phyloP scores from a whole-genome alignment of 1,284 basidiomycete species.

The Boletus mariae region DNA sequence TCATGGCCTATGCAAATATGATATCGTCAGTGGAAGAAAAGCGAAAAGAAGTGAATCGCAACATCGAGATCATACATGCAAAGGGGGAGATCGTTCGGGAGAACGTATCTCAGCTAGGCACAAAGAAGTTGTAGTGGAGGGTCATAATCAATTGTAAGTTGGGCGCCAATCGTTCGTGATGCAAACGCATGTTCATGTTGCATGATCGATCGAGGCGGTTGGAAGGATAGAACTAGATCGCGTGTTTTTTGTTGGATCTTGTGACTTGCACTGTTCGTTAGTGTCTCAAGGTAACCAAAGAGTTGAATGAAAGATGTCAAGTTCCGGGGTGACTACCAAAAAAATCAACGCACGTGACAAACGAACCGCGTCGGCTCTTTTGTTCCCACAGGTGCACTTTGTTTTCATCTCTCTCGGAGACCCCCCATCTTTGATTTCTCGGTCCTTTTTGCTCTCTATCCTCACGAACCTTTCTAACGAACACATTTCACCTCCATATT shows the following conservation, averaged over 20 bases:
- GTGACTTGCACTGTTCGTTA: background rate
- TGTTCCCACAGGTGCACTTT: constrained; percentile 19
- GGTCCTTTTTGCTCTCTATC: constrained; percentile 4
- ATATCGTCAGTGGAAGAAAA: constrained; percentile 19
- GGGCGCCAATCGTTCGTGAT: no score
- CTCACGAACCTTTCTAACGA: constrained; percentile 19
- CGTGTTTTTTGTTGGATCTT: no score
- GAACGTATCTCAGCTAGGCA: constrained; percentile 22
- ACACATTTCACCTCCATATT: background rate
- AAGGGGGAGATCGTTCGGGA: constrained; percentile 19
- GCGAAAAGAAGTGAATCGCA: constrained; percentile 13
- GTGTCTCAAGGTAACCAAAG: background rate
- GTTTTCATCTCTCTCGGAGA: constrained; percentile 13
- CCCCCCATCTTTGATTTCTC: constrained; percentile 6
- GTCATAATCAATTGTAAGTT: background rate
- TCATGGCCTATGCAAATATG: constrained; percentile 20
- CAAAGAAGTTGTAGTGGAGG: constrained; percentile 10
- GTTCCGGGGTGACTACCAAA: no score
- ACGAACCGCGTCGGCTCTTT: constrained; percentile 28
- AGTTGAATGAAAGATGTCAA: background rate
- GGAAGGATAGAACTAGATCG: no score
- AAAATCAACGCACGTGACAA: constrained; percentile 34
- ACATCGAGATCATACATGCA: constrained; percentile 15
- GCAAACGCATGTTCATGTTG: background rate
- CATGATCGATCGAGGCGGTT: background rate